Percentiles rank a stretch among this genome's conserved stretches.
Evolutionary conservation across 768 basidiomycete species (phyloP).

Genomic region (Suillus subalutaceus): DNA sequence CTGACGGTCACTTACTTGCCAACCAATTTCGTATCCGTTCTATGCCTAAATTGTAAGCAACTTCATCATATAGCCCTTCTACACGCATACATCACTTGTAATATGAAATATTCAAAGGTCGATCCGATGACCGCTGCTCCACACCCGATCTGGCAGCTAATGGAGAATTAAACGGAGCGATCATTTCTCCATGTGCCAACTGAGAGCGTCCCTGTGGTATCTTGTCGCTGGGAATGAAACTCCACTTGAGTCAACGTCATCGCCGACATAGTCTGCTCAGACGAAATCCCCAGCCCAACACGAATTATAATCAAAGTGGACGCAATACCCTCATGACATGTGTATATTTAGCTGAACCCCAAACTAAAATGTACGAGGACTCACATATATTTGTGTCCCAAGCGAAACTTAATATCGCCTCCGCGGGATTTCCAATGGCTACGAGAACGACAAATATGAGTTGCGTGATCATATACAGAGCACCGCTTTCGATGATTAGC

Average conservation of each 20-base stretch:
- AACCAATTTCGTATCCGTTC: background rate
- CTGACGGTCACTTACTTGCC: background rate
- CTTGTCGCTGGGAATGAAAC: background rate
- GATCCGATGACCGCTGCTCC: background rate
- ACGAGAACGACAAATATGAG: conserved; percentile 35
- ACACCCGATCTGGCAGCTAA: too few species aligned
- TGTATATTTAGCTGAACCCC: background rate
- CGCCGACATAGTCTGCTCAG: conserved; percentile 5
- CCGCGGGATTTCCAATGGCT: conserved; percentile 30
- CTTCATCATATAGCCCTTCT: background rate
- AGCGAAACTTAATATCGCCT: conserved; percentile 26
- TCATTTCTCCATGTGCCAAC: background rate
- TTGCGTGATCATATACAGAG: conserved; percentile 34
- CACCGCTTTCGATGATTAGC: conserved; percentile 35
- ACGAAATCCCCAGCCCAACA: conserved; percentile 19
- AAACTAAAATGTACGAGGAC: conserved; percentile 1
- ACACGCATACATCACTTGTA: background rate
- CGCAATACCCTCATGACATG: conserved; percentile 15
- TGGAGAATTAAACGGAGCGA: background rate
- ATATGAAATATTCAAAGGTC: background rate
- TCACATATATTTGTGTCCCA: conserved; percentile 35
- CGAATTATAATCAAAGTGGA: conserved; percentile 24
- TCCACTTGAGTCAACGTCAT: conserved; percentile 1
- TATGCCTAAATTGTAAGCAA: background rate
- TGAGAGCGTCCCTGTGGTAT: background rate